Percentiles rank a stretch among this genome's conserved stretches.
Conservation (phyloP, 352 stramenopile species). For the Globisporangium sylvaticum region DNA sequence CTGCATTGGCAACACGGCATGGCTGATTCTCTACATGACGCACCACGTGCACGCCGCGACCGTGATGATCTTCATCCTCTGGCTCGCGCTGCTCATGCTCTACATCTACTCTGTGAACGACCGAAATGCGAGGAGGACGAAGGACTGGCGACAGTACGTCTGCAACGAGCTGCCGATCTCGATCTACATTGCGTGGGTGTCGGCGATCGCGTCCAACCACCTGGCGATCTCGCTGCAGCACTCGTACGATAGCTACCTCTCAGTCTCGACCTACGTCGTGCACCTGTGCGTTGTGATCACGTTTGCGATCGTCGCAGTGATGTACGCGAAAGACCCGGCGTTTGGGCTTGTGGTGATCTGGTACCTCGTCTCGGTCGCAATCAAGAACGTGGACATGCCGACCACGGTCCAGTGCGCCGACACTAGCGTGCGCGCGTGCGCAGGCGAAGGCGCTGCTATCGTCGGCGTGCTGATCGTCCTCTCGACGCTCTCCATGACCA, state of each 20-base stretch:
- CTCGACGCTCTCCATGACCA: slow-evolving; percentile 41
- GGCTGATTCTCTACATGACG: slow-evolving; percentile 57
- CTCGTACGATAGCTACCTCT: slow-evolving; percentile 41
- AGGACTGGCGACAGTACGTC: slow-evolving; percentile 67
- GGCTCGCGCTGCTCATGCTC: slow-evolving; percentile 66
- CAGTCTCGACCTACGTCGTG: slow-evolving; percentile 58
- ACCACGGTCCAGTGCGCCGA: slow-evolving; percentile 41
- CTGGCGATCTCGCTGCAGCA: slow-evolving; percentile 68
- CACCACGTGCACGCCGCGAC: slow-evolving; percentile 53
- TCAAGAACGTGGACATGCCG: slow-evolving; percentile 48
- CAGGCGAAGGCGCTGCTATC: slow-evolving; percentile 52
- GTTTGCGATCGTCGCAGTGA: slow-evolving; percentile 50
- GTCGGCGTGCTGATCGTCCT: slow-evolving; percentile 52
- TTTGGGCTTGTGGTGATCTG: slow-evolving; percentile 60
- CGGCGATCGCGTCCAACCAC: slow-evolving; percentile 56
- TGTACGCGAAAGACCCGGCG: slow-evolving; percentile 60
- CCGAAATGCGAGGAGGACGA: slow-evolving; percentile 33
- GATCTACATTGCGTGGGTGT: slow-evolving; percentile 81
- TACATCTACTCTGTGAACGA: slow-evolving; percentile 83
- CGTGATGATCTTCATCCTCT: slow-evolving; percentile 62
- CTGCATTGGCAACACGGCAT: slow-evolving; percentile 63
- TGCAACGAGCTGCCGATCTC: slow-evolving; percentile 75
- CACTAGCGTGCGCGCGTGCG: slow-evolving; percentile 55
- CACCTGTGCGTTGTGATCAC: slow-evolving; percentile 57
- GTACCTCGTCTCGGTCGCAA: slow-evolving; percentile 64